Evolutionary conservation across 1,139 yeast genomes (phyloP).

Genomic region (Starmera stellimalicola): DNA sequence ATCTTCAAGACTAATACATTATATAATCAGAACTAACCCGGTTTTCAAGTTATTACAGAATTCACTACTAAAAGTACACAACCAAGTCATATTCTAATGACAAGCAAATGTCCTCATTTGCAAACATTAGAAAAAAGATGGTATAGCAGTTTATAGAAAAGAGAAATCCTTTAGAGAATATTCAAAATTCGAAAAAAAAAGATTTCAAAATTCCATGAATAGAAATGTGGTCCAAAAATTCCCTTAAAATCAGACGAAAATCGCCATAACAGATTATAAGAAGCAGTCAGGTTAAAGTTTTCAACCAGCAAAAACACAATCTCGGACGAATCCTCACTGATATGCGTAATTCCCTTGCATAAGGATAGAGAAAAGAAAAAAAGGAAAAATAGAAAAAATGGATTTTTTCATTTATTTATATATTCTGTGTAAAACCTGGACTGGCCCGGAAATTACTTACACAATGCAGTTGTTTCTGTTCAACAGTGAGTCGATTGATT

Average conservation of each 20-base stretch:
- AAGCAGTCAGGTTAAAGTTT: slow-evolving; percentile 99
- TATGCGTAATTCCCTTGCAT: slow-evolving; percentile 99
- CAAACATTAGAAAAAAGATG: no score
- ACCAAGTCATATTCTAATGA: no score
- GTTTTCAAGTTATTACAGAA: no score
- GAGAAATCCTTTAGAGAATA: no score
- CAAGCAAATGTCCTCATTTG: no score
- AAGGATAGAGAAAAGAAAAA: slow-evolving; percentile 61
- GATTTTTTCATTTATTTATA: background rate
- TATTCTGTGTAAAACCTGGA: slow-evolving; percentile 2
- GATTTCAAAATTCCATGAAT: background rate
- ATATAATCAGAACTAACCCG: no score
- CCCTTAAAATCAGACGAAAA: slow-evolving; percentile 24
- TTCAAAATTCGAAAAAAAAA: no score
- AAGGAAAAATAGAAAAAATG: slow-evolving; percentile 1
- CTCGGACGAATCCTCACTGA: slow-evolving; percentile 99
- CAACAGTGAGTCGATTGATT: background rate
- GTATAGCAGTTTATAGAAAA: no score
- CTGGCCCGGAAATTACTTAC: slow-evolving; percentile 3
- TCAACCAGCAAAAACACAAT: slow-evolving; percentile 99
- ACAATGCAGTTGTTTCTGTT: background rate
- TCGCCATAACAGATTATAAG: slow-evolving; percentile 35
- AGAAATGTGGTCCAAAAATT: slow-evolving; percentile 28
- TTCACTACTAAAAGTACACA: no score
- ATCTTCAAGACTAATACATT: no score